Evolutionary conservation across 768 basidiomycete species (phyloP), one percentile per base, ranked within the genome.

Genomic region (Pulveroboletus sp.): DNA sequence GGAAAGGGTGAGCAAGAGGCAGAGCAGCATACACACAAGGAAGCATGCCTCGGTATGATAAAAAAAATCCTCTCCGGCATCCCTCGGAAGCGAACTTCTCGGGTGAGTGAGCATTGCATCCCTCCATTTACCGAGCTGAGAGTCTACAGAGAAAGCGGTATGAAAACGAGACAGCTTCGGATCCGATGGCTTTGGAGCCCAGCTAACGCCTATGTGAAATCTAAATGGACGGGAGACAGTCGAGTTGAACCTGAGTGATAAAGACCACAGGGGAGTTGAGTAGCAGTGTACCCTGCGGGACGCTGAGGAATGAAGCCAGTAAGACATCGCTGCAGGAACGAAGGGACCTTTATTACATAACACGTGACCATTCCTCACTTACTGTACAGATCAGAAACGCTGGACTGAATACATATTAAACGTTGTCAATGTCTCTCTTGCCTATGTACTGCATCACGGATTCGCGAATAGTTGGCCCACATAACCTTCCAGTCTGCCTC

Each of bases 171-270:
- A 52, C 32, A 69, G 60, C 54, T 71, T 69, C 47, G 54, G 71
- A 52, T 68, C 73, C 9, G 73, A 65, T 15, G 86, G 81, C 63
- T 92, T 92, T 37, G 81, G 82, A 27, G 81, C 82, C 84, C 87
- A 93, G 65, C 86, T 85, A 14, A 79, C 77, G 46, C 85, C 89
- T 33, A 90, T 73, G 59, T 89, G 81, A 65, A 93, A 90, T 31
- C 70, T 80, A 62, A 83, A 92, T 6, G 86, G 76, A 17, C 73
- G 71, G 14, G 73, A 66, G 24, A 64, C 40, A 6, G 60, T 59
- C 4, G 66, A 66, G n/a, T 14, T 51, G 33, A 49, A 50, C 38
- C 62, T 62, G 36, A 50, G 21, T 6, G 56, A 54, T 24, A 40
- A 39, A 17, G 32, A 43, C 31, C 43, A 46, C 5, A 18, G 12